These are phyloP conservation scores for Lindgomyces ingoldianus DNA, from an alignment of 495 filamentous ascomycete species.

Conservation along the genomic window DNA sequence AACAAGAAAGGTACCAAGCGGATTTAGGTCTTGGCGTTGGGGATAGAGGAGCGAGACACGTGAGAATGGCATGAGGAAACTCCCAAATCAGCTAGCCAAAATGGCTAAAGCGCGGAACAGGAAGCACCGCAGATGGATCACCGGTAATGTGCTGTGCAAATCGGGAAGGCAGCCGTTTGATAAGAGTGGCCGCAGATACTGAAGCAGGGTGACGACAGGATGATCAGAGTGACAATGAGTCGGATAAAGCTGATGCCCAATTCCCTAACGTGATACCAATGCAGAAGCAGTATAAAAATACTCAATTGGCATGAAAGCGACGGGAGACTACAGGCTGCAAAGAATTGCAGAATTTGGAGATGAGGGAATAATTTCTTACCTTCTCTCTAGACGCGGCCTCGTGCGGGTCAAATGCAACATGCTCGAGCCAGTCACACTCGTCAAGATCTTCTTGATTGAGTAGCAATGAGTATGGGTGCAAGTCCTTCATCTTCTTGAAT, in stretches of 20 bases:
- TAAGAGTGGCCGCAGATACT: background rate
- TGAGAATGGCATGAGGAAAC: background rate
- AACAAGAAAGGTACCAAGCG: slow-evolving; percentile 5
- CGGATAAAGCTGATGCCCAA: background rate
- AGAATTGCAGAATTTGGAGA: slow-evolving; percentile 1
- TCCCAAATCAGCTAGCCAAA: background rate
- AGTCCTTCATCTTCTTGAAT: slow-evolving; percentile 32
- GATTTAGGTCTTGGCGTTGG: background rate
- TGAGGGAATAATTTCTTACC: slow-evolving; percentile 51
- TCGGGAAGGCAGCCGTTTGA: background rate
- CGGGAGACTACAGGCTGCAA: background rate
- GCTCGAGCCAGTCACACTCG: slow-evolving; percentile 73
- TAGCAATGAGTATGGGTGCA: slow-evolving; percentile 70
- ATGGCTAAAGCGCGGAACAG: background rate
- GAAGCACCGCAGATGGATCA: background rate
- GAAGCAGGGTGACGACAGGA: background rate
- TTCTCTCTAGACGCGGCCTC: slow-evolving; percentile 79
- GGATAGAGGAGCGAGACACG: slow-evolving; percentile 2
- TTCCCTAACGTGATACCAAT: slow-evolving; percentile 13
- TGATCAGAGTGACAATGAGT: slow-evolving; percentile 12
- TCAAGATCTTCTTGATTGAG: slow-evolving; percentile 74
- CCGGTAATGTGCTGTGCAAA: background rate
- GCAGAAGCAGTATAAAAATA: background rate
- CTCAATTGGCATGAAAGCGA: background rate
- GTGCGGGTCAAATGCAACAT: slow-evolving; percentile 67